phyloP scores from a whole-genome alignment of 2,329 filamentous ascomycete species.

The Alternaria rosae region DNA sequence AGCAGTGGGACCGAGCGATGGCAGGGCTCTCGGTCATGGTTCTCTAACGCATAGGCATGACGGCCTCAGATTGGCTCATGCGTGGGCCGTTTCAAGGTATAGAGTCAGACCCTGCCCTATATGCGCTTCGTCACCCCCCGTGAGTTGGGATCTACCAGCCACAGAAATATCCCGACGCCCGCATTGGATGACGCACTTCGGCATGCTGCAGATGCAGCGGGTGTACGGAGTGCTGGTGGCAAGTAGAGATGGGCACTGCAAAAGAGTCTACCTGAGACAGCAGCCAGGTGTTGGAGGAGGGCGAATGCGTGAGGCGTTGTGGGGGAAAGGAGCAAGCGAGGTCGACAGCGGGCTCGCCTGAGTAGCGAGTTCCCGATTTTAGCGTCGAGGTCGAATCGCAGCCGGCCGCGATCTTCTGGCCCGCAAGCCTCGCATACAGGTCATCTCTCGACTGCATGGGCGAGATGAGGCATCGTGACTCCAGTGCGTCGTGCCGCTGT shows the following conservation, averaged over 20 bases:
- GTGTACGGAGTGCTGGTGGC: constrained; percentile 34
- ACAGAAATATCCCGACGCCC: constrained; percentile 41
- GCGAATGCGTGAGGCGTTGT: constrained; percentile 7
- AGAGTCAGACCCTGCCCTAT: constrained; percentile 45
- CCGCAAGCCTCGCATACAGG: constrained; percentile 32
- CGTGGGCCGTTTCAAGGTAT: constrained; percentile 52
- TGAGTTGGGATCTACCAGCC: constrained; percentile 46
- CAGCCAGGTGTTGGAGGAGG: constrained; percentile 7
- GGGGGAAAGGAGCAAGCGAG: constrained; percentile 20
- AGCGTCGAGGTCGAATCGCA: constrained; percentile 26
- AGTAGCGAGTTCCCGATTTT: constrained; percentile 22
- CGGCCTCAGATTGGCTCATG: constrained; percentile 50
- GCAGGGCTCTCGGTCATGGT: constrained; percentile 34
- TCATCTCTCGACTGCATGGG: constrained; percentile 38
- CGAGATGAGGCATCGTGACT: constrained; percentile 25
- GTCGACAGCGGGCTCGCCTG: constrained; percentile 5
- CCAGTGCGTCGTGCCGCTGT: background rate
- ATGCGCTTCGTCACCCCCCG: constrained; percentile 47
- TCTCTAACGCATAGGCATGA: constrained; percentile 49
- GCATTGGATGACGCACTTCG: constrained; percentile 42
- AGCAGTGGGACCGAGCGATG: constrained; percentile 37
- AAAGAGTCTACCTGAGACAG: constrained; percentile 28
- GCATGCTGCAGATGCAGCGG: constrained; percentile 33
- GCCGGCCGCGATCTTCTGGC: constrained; percentile 37
- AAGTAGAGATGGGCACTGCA: constrained; percentile 25